Evolutionary conservation across 306 rosid genomes (phyloP), one percentile per base, ranked within the genome.

Genomic region (Ammopiptanthus mongolicus): DNA sequence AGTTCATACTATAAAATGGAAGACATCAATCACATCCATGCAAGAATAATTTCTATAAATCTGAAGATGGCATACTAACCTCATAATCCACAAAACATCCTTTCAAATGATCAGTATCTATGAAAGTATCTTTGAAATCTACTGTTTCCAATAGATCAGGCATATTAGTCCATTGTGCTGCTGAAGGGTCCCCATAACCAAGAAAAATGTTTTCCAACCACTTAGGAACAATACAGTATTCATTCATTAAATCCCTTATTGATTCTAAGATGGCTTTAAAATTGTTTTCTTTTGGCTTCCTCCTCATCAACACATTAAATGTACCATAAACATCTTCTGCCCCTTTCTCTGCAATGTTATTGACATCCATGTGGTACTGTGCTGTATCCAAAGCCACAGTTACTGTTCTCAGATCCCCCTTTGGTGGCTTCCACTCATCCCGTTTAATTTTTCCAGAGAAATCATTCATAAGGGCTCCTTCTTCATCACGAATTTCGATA

Each of bases 401-500:
- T 57, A 95, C 87, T 73, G 99, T 95, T 90, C 99, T 92, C 76
- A 92, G 66, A 60, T 95, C 97, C 70, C 98, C 99, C 81, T 92
- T 95, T 53, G 99, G 97, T 55, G 98, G 99, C 84, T 95, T 95
- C 97, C 99, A 95, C 68, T 95, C 99, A 83, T 95, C 99, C 19
- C 90, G 88, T 81, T 95, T 95, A 68, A 92, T 89, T 81, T 78
- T 92, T 78, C 99, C 97, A 22, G 96, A 90, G 73, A 89, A 92
- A 88, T 95, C 99, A 88, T 95, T 95, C 99, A 95, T 92, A 48
- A 95, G 87, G 84, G 82, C 85, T 64, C 97, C 97, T 78, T 95
- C 93, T 75, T 95, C 99, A 82, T 95, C 99, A 76, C 87, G 91
- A 57, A 95, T 77, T 84, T 92, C 99, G 74, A 89, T 87, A 81